A percentile compares a stretch with the other conserved stretches of the same genome.
Conservation (phyloP, 768 basidiomycete species). For the Aureoboletus auriporus region DNA sequence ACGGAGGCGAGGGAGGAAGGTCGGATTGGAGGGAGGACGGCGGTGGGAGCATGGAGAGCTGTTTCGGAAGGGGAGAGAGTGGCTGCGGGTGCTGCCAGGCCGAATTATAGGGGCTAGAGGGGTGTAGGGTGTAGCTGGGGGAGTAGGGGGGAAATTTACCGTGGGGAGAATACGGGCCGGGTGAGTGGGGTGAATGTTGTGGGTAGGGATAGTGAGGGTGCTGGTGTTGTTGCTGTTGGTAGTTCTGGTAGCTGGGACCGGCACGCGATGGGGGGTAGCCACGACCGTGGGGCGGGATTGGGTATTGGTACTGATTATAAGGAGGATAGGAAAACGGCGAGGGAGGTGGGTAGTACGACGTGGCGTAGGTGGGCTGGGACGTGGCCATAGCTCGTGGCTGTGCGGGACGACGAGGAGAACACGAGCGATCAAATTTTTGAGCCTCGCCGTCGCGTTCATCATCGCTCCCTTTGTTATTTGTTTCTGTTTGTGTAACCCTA, state of each 20-base stretch:
- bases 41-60: constrained; percentile 48
- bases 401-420: constrained; percentile 2
- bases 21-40: constrained; percentile 6
- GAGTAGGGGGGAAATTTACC: constrained; percentile 35
- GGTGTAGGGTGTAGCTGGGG: constrained; percentile 16
- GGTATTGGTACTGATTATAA: constrained; percentile 33
- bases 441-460: neutral
- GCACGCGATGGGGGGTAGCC: constrained; percentile 35
- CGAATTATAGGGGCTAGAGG: constrained; percentile 32
- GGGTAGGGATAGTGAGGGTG: constrained; percentile 35
- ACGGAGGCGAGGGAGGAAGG: neutral
- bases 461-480: constrained; percentile 12
- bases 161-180: constrained; percentile 25
- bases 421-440: constrained; percentile 12
- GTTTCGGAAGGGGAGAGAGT: constrained; percentile 61
- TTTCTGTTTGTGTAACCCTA: constrained; percentile 16
- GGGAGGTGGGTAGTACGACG: constrained; percentile 27
- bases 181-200: constrained; percentile 28
- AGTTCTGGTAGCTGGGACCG: constrained; percentile 36
- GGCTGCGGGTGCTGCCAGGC: constrained; percentile 45
- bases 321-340: constrained; percentile 34
- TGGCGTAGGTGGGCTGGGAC: constrained; percentile 21
- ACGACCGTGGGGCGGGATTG: constrained; percentile 34
- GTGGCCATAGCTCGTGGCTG: constrained; percentile 17
- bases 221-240: constrained; percentile 26